Base-by-base conservation (phyloP, 1,139 yeast genomes). In the Suhomyces wounanorum region DNA sequence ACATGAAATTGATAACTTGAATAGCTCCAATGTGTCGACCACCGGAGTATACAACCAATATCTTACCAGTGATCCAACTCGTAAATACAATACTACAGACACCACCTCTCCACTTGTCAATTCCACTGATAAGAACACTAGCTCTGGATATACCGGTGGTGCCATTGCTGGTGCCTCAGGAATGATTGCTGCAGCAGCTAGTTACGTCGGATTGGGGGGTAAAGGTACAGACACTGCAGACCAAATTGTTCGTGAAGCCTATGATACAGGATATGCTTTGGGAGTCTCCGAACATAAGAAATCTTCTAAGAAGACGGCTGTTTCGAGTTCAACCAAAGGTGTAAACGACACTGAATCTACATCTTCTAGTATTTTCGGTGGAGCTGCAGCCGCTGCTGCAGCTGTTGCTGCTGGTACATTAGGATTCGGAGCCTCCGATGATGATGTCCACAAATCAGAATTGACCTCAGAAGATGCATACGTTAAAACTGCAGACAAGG, bases 1-100 rank as follows among this genome's bases (percentile, higher is more conserved):
- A 52, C 50, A 54, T n/a, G 67, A 66, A 50, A 60, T 67, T 25
- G 67, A 66, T 14, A 51, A 52, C n/a, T 59, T 65, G 52, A 53
- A 58, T 33, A 44, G 48, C 38, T 56, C 62, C 36, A 54, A 55
- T 43, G 59, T 59, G 7, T 60, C 66, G 8, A 57, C 62, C 33
- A 56, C 55, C 11, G 64, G 66, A 4, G 50, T 58, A 11, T 54
- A 59, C 52, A 49, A 61, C 36, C 59, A 60, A 41, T 55, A 63
- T 6, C 51, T 51, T 7, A 46, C 49, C 23, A 40, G 6, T 13
- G 40, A 25, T 7, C 18, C 44, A 8, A 18, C 31, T 23, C 13
- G 3, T 28, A 17, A 8, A 2, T 17, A 18, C 21, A 23, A 8
- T 13, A 8, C 7, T 17, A 21, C 17, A 14, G 21, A 25, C 42